Base-by-base conservation (phyloP, 78 protist genomes). In the Blattamonas nauphoetae region DNA sequence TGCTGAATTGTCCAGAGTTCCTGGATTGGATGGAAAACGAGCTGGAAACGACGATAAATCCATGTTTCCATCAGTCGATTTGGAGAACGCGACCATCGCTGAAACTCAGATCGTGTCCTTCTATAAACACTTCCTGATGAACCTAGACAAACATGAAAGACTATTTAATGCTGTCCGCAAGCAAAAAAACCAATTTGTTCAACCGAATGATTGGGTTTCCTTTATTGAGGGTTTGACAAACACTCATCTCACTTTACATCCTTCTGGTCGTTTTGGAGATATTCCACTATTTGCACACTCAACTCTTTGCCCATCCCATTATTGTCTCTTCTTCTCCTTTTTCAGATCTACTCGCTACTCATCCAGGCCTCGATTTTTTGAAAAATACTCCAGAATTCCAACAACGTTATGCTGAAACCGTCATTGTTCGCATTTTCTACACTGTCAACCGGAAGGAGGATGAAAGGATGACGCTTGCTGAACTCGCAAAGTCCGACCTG, bases 321-420 rank as follows among this genome's bases (percentile, higher is more conserved):
- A 32, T 46, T 6, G 6, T 11, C 83, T 6, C 6, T 38, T 21
- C 83, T 4, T 33, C 41, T 21, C 32, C 83, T 21, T 36, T 38
- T 36, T 6, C 43, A 21, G 83, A 79, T 79, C 43, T 79, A 5
- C 32, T 84, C 46, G 86, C 4, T 45, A 6, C 42, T 4, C 97
- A 95, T 81, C 96, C 97, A 29, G 95, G 94, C 41, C 92, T 95
- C 42, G 95, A 91, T 21, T 95, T 95, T 78, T 80, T 95, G 77
- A 78, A 86, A 63, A 45, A 45, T 55, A 86, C 96, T 1, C 94
- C 94, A 44, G 95, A 93, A 32, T 95, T 93, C 87, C 95, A 94
- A 64, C 92, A 88, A 42, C 84, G 93, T 29, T 95, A 95, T 45
- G 88, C 6, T 2, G 42, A 82, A 32, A 42, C 85, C 4, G 94